These are phyloP conservation scores for Pythium biforme DNA, from an alignment of 352 stramenopile species.

Conservation along the genomic window DNA sequence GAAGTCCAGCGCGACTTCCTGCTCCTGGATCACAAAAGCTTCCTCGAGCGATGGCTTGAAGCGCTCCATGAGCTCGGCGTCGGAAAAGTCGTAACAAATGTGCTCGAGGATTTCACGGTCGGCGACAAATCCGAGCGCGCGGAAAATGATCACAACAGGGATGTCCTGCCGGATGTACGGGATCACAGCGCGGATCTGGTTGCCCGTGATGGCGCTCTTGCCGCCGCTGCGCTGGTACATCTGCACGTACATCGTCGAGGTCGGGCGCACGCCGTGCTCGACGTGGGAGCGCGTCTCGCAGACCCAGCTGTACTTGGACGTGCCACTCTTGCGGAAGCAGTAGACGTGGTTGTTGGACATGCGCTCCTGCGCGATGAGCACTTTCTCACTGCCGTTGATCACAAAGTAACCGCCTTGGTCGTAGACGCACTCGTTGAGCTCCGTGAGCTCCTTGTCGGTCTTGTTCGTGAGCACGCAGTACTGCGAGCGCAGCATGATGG, in stretches of 20 bases:
- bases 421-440: constrained; percentile 99
- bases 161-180: constrained; percentile 99
- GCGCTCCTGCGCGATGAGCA: constrained; percentile 99
- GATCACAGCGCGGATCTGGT: constrained; percentile 97
- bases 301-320: constrained; percentile 95
- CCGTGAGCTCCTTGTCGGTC: constrained; percentile 92
- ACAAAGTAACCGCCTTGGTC: constrained; percentile 99
- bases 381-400: constrained; percentile 97
- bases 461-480: constrained; percentile 95
- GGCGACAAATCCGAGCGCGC: constrained; percentile 94
- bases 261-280: constrained; percentile 93
- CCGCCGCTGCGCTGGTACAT: constrained; percentile 97
- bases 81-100: constrained; percentile 98
- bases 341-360: constrained; percentile 99
- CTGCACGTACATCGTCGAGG: constrained; percentile 98
- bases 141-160: constrained; percentile 99
- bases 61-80: constrained; percentile 98
- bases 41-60: constrained; percentile 99
- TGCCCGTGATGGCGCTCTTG: constrained; percentile 94
- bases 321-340: constrained; percentile 98
- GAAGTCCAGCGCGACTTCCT: constrained; percentile 98
- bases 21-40: constrained; percentile 97
- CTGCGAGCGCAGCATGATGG: constrained; percentile 97
- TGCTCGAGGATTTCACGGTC: constrained; percentile 99
- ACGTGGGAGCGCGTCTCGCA: constrained; percentile 97